A percentile compares a stretch with the other conserved stretches of the same genome.
Conservation (phyloP, 1,284 basidiomycete species). For the Microbotryomycetes sp. region DNA sequence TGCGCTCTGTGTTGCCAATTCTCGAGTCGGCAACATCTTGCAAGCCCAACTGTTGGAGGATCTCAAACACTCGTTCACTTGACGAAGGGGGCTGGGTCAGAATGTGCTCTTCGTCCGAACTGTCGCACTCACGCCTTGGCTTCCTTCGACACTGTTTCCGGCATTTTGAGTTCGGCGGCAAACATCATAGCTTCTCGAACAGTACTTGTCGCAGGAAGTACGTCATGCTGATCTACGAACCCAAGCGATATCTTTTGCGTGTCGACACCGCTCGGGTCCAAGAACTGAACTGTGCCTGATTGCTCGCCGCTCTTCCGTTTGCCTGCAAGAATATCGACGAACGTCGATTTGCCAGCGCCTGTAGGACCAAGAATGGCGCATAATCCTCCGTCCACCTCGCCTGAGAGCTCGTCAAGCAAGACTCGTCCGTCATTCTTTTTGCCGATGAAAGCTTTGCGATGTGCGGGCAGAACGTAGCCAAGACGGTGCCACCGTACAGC, state of each 20-base stretch:
- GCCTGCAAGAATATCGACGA: constrained; percentile 74
- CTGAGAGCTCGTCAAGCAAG: constrained; percentile 65
- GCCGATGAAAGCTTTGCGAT: not conserved
- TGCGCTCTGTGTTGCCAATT: constrained; percentile 58
- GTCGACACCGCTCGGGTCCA: constrained; percentile 49
- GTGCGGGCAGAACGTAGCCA: constrained; percentile 48
- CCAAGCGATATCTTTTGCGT: constrained; percentile 53
- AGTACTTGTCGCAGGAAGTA: constrained; percentile 40
- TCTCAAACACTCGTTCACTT: constrained; percentile 53
- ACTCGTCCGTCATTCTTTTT: constrained; percentile 50
- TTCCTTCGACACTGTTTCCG: constrained; percentile 62
- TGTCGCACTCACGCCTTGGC: constrained; percentile 52
- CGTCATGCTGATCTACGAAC: constrained; percentile 63
- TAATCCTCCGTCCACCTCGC: constrained; percentile 68
- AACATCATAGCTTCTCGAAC: constrained; percentile 76
- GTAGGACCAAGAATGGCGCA: constrained; percentile 75
- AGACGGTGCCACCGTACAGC: constrained; percentile 62
- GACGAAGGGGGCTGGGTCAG: too few species aligned
- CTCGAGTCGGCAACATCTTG: constrained; percentile 59
- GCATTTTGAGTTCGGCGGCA: constrained; percentile 70
- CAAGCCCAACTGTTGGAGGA: constrained; percentile 70
- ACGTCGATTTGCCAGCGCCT: constrained; percentile 57
- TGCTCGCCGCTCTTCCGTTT: constrained; percentile 63
- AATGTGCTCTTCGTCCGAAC: too few species aligned
- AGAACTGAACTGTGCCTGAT: constrained; percentile 52